These are phyloP conservation scores for Backusella luteola DNA, from an alignment of 192 early-diverging fungal species.

Conservation along the genomic window DNA sequence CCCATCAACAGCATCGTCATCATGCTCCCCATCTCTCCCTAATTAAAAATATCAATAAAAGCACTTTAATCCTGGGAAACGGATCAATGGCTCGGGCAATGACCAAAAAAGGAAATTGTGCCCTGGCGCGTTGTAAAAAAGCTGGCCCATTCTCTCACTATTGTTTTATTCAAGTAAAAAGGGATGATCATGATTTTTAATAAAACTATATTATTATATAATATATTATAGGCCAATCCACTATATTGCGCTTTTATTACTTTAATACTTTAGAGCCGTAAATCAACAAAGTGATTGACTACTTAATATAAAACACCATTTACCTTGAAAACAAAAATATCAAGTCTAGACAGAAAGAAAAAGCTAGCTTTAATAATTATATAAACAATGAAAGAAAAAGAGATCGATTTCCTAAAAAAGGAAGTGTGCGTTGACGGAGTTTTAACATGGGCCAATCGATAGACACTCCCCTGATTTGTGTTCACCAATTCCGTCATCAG, in stretches of 20 bases:
- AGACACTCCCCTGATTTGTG: neutral
- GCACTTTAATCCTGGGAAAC: neutral
- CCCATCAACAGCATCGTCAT: neutral
- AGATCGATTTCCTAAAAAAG: neutral
- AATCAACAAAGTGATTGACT: neutral
- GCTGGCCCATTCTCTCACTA: neutral
- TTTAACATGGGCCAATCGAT: neutral
- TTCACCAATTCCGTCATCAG: neutral
- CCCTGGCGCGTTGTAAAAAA: neutral
- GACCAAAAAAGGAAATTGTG: neutral
- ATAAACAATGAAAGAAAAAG: neutral
- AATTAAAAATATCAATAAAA: neutral
- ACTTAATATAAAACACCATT: neutral
- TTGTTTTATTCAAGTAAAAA: neutral
- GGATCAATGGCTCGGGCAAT: neutral
- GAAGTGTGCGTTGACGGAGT: neutral
- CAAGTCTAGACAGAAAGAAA: neutral
- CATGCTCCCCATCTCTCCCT: neutral
- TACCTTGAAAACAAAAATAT: neutral
- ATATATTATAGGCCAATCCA: neutral
- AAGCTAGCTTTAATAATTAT: neutral
- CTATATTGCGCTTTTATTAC: neutral
- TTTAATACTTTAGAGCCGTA: neutral
- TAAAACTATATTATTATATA: neutral
- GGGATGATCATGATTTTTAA: neutral